Evolutionary conservation across 1,139 yeast species (phyloP).

Genomic region (Kodamaea derodonti): DNA sequence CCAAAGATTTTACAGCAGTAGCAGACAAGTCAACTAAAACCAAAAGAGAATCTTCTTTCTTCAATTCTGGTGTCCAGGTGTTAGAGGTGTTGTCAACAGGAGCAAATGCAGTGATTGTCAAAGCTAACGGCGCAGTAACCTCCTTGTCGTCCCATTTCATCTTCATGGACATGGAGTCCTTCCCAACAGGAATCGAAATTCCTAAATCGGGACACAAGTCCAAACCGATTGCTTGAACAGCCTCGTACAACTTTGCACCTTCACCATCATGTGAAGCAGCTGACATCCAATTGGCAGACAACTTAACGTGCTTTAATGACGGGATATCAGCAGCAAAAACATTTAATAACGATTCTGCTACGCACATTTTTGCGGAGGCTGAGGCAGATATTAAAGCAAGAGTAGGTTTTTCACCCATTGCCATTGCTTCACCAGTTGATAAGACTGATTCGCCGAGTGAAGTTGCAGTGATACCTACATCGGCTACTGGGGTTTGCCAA

Average conservation of each 20-base stretch:
- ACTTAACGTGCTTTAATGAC: conserved; percentile 67
- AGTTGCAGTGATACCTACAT: conserved; percentile 94
- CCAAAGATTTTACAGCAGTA: conserved; percentile 54
- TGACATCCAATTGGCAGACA: conserved; percentile 99
- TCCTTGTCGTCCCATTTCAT: conserved; percentile 96
- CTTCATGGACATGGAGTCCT: conserved; percentile 99
- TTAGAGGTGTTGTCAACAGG: conserved; percentile 80
- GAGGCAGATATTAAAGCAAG: conserved; percentile 87
- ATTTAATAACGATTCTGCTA: conserved; percentile 91
- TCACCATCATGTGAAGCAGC: conserved; percentile 96
- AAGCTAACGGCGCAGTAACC: conserved; percentile 93
- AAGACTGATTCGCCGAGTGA: conserved; percentile 73
- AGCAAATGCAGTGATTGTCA: conserved; percentile 87
- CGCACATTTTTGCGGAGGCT: conserved; percentile 95
- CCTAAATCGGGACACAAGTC: conserved; percentile 94
- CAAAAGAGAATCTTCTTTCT: conserved; percentile 52
- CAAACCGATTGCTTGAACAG: conserved; percentile 93
- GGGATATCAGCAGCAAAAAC: conserved; percentile 87
- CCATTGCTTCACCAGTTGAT: conserved; percentile 90
- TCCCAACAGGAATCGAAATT: conserved; percentile 93
- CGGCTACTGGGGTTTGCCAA: conserved; percentile 99
- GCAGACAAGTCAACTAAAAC: conserved; percentile 81
- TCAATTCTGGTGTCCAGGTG: conserved; percentile 93
- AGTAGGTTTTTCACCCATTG: conserved; percentile 96
- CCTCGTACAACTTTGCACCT: conserved; percentile 92